phyloP scores from a whole-genome alignment of 163 green algal species.

The Trebouxiophyceae sp. region DNA sequence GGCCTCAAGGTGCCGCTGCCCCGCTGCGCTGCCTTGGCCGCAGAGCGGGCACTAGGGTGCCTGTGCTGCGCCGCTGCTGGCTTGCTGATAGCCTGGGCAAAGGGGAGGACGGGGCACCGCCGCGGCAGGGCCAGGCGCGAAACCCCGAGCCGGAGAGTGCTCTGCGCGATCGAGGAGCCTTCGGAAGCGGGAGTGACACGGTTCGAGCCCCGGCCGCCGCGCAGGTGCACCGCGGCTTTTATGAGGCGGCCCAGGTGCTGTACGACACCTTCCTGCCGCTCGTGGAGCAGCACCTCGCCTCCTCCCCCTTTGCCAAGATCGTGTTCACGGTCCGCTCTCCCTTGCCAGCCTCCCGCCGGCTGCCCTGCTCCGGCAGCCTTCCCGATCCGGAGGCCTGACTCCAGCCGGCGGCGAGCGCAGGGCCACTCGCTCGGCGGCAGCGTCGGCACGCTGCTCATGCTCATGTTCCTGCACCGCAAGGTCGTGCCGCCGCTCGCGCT shows the following conservation, averaged over 20 bases:
- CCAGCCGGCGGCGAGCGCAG: background rate
- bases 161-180: background rate
- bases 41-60: too few species aligned
- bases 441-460: constrained; percentile 76
- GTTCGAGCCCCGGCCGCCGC: too few species aligned
- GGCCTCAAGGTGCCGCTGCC: constrained; percentile 31
- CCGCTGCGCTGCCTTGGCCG: too few species aligned
- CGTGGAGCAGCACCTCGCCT: constrained; percentile 72
- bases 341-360: too few species aligned
- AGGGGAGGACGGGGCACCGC: too few species aligned
- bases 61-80: too few species aligned
- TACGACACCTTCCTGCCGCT: constrained; percentile 79
- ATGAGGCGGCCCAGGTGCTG: constrained; percentile 73
- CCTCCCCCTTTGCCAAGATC: constrained; percentile 53
- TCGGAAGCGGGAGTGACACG: background rate
- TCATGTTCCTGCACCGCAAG: constrained; percentile 79
- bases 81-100: too few species aligned
- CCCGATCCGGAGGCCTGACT: background rate
- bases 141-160: too few species aligned
- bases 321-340: constrained; percentile 49
- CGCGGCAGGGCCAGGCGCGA: too few species aligned
- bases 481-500: constrained; percentile 50
- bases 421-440: constrained; percentile 92
- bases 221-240: constrained; percentile 83
- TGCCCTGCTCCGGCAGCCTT: too few species aligned